A percentile compares a stretch with the other conserved stretches of the same genome.
Evolutionary conservation across 108 stramenopile genomes (phyloP).

Genomic region (Nitzschia sp.): DNA sequence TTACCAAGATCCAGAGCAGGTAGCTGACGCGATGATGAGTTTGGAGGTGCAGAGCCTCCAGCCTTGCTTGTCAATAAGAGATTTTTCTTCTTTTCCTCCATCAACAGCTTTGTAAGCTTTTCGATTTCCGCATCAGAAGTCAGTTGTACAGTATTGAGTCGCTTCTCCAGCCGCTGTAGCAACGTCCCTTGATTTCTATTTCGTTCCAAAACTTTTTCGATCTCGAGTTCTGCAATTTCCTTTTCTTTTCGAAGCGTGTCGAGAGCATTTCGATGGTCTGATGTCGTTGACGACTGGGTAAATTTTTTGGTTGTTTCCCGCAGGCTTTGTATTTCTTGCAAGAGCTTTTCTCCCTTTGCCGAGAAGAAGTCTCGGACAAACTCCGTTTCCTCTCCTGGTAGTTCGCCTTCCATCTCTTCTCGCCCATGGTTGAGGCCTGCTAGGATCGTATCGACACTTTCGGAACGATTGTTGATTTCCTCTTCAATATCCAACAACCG

Average conservation of each 20-base stretch:
- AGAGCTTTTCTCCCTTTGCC: slow-evolving; percentile 23
- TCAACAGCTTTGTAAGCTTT: background rate
- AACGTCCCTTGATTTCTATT: background rate
- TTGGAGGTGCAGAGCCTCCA: too few species aligned
- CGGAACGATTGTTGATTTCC: slow-evolving; percentile 32
- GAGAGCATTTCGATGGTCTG: background rate
- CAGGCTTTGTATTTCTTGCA: background rate
- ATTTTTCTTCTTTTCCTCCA: background rate
- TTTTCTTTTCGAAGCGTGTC: background rate
- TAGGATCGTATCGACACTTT: slow-evolving; percentile 28
- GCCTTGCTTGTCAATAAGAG: background rate
- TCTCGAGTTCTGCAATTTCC: background rate
- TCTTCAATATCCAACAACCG: slow-evolving; percentile 40
- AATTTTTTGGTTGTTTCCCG: background rate
- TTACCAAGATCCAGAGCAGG: background rate
- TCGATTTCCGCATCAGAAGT: background rate
- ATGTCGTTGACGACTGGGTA: background rate
- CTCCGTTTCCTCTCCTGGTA: slow-evolving; percentile 22
- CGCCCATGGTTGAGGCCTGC: slow-evolving; percentile 17
- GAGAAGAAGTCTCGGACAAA: slow-evolving; percentile 24
- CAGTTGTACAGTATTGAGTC: background rate
- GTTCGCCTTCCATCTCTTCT: slow-evolving; percentile 11
- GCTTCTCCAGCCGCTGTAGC: background rate
- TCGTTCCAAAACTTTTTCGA: background rate
- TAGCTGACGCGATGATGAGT: too few species aligned